Evolutionary conservation across 208 protist species (phyloP), one percentile per base, ranked within the genome.

Genomic region (Acanthamoeba castellanii): DNA sequence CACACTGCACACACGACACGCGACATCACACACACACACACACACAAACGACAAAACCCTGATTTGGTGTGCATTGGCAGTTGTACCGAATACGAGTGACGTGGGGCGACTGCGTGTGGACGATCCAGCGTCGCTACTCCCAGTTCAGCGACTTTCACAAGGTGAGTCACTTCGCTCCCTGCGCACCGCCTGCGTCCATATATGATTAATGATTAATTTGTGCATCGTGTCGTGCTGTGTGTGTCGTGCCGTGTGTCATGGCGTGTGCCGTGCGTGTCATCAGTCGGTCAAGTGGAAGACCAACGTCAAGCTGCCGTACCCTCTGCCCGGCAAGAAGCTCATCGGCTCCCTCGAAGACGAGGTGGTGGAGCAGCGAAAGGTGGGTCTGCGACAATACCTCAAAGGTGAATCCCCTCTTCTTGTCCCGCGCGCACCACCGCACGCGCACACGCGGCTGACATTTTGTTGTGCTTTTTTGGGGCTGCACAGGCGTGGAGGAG

Each of bases 51-150:
- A 37, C 37, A 37, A 2, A 37, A 37, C 37, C 37, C 37, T 37
- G 37, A 37, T 50, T 22, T 16, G 0, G 42, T 85, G 8, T 8
- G 8, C 3, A 8, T 66, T 66, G 32, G 14, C 70, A 87, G 78
- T 13, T 87, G 20, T 87, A 87, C 78, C 59, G 30, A 25, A n/a
- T 87, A 0, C 8, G 78, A 20, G 78, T 87, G 78, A 32, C 13
- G 50, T 87, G 78, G 78, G 42, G 25, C 27, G 78, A 87, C 50
- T 87, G 78, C 78, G 78, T 87, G 20, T 87, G 78, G 78, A 87
- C 78, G 13, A 32, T 87, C 13, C 42, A 87, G 50, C 78, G 78
- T 13, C 78, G 78, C 45, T 87, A 87, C 78, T 87, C 78, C 42
- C 78, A 87, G 50, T 87, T 87, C 20, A 9, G 78, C 7, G 78